Base-by-base conservation (phyloP, 192 early-diverging fungal species). In the Coemansia sp. region DNA sequence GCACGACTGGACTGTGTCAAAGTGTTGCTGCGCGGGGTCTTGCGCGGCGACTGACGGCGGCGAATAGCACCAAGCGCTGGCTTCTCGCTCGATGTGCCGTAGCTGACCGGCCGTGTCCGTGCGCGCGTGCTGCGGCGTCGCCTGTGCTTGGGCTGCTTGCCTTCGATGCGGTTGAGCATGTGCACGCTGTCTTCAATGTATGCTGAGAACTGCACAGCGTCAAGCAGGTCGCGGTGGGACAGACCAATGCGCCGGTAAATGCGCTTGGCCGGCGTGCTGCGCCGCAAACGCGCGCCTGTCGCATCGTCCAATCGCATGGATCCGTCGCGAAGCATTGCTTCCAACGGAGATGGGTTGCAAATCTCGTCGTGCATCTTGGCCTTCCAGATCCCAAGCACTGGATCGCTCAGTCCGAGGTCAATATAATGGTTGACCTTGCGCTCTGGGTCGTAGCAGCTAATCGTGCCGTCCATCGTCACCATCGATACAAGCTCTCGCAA, bases 341-440 rank as follows among this genome's bases (percentile, higher is more conserved):
- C 61, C 3, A 75, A 47, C 27, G 69, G 69, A 22, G 78, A 75
- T 23, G 66, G 69, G 37, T 61, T 60, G 59, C 73, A 56, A 1
- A 81, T 54, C 14, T 81, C 78, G 23, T 73, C 69, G 61, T 81
- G 73, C 78, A 81, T 81, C 64, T 81, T 75, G 52, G 65, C 66
- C 61, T 81, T 81, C 78, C 78, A 81, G 20, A 81, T 81, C 0
- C 78, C 78, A 12, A 81, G 64, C 24, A 71, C 73, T 13, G 78
- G 78, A 47, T 81, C 78, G 18, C 68, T 65, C 3, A 66, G 58
- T 47, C 32, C 65, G 14, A 81, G 66, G 16, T 63, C 48, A 39
- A 81, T 56, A 62, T 60, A 75, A 54, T 81, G 73, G 54, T 35
- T 75, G 18, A 75, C 56, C n/a, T 81, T 75, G 50, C 73, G 78